These are phyloP conservation scores for Collybia sordida DNA, from an alignment of 768 basidiomycete genomes.

Conservation along the genomic window DNA sequence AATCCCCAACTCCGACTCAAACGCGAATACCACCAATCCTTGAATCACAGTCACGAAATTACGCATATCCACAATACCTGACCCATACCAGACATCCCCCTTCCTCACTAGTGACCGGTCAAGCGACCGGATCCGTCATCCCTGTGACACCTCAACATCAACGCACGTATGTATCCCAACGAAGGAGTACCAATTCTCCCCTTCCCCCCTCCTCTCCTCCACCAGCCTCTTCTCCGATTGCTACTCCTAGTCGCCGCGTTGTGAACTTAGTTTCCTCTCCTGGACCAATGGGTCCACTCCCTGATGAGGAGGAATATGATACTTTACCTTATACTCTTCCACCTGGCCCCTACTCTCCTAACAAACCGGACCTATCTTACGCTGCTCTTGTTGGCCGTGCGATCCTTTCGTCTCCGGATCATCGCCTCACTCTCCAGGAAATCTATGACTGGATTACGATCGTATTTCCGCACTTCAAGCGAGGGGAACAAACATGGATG, in stretches of 20 bases:
- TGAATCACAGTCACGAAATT: constrained; percentile 28
- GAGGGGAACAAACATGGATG: constrained; percentile 95
- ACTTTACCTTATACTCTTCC: constrained; percentile 76
- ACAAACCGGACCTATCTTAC: constrained; percentile 87
- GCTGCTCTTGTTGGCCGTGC: constrained; percentile 97
- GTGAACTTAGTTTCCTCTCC: constrained; percentile 85
- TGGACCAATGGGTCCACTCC: constrained; percentile 68
- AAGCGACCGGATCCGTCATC: constrained; percentile 33
- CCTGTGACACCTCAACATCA: constrained; percentile 51
- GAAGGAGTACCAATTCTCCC: constrained; percentile 38
- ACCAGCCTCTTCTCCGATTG: constrained; percentile 54
- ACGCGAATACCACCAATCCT: constrained; percentile 23
- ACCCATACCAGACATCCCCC: constrained; percentile 22
- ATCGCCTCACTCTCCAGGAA: constrained; percentile 88
- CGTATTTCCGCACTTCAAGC: constrained; percentile 91
- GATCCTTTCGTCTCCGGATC: constrained; percentile 79
- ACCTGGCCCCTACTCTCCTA: constrained; percentile 75
- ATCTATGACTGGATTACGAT: constrained; percentile 97
- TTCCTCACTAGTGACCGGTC: constrained; percentile 28
- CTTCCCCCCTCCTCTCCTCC: constrained; percentile 64
- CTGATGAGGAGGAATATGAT: constrained; percentile 65
- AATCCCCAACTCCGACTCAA: constrained; percentile 47
- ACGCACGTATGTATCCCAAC: constrained; percentile 35
- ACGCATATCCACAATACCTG: constrained; percentile 39
- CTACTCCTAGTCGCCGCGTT: constrained; percentile 58